A percentile compares a stretch with the other conserved stretches of the same genome.
These are phyloP conservation scores for Sonneratia caseolaris DNA, from an alignment of 345 rosid species.

Conservation along the genomic window DNA sequence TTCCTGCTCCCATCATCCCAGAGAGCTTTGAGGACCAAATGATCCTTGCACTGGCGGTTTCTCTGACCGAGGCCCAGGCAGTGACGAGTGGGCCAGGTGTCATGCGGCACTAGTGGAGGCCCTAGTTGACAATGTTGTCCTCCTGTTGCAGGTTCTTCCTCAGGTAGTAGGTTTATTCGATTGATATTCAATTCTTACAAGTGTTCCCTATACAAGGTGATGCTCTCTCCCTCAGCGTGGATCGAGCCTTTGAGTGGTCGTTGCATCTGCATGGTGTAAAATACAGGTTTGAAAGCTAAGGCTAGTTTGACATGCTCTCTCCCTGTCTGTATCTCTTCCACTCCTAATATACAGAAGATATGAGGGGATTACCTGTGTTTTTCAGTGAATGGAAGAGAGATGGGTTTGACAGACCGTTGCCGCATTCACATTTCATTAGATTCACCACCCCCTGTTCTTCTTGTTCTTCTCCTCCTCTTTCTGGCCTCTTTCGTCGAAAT, in stretches of 20 bases:
- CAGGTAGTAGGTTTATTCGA: constrained; percentile 7
- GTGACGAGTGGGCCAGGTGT: constrained; percentile 38
- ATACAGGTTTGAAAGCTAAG: background rate
- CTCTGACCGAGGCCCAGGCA: constrained; percentile 80
- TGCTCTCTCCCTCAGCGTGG: background rate
- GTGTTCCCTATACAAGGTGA: background rate
- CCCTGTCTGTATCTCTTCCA: background rate
- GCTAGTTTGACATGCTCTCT: background rate
- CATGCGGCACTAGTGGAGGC: constrained; percentile 50
- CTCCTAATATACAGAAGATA: background rate
- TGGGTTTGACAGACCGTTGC: no score
- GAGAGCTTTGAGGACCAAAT: constrained; percentile 94
- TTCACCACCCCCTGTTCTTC: no score
- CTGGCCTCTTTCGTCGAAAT: no score
- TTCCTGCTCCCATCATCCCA: constrained; percentile 49
- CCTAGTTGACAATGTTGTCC: background rate
- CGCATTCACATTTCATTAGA: no score
- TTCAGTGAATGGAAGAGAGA: background rate
- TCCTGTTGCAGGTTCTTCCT: background rate
- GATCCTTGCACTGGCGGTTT: constrained; percentile 92
- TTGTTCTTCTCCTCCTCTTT: no score
- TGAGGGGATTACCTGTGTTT: background rate
- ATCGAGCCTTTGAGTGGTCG: background rate
- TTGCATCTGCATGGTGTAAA: background rate
- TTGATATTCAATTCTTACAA: background rate